Evolutionary conservation across 495 filamentous ascomycete species (phyloP), one percentile per base, ranked within the genome.

Genomic region (Thermochaetoides thermophila): DNA sequence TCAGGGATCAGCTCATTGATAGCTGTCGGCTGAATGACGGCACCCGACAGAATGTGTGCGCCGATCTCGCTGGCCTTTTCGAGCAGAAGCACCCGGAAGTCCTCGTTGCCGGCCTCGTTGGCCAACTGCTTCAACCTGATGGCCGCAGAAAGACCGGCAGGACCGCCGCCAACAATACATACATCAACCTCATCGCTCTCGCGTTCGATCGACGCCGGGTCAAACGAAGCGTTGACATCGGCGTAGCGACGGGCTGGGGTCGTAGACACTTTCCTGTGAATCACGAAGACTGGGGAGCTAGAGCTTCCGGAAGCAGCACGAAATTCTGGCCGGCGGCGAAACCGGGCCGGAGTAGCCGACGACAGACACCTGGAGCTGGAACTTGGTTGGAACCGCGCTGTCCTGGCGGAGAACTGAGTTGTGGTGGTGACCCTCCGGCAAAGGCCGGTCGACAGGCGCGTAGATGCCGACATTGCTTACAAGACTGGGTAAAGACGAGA

Each of bases 11-110:
- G 71, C 51, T 96, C 86, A 41, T 91, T 74, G 43, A 99, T 62
- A 0, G 86, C 82, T 7, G 73, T 76, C 1, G 89, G 91, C 53
- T 97, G 74, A 39, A 96, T 78, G 27, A 99, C 89, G 42, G 93
- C 93, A 27, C 89, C 89, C 16, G 87, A 95, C 10, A 99, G 64
- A 39, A 94, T 92, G 53, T 99, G 89, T 15, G 84, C 86, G 20
- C 89, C 89, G 32, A 99, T 57, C 55, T 96, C 89, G 22, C 85
- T 84, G 10, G 91, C 84, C 60, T 99, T 99, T 47, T 99, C 89
- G 36, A 99, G 66, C 17, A 97, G 53, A 27, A 96, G 60, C 17
- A 99, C 86, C 12, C 91, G 72, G 53, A 96, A 93, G 23, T 91
- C 87, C 30, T 96, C 85, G 50, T 96, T 89, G 23, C 86, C 86